Evolutionary conservation across 768 basidiomycete genomes (phyloP).

Genomic region (Russula compacta): DNA sequence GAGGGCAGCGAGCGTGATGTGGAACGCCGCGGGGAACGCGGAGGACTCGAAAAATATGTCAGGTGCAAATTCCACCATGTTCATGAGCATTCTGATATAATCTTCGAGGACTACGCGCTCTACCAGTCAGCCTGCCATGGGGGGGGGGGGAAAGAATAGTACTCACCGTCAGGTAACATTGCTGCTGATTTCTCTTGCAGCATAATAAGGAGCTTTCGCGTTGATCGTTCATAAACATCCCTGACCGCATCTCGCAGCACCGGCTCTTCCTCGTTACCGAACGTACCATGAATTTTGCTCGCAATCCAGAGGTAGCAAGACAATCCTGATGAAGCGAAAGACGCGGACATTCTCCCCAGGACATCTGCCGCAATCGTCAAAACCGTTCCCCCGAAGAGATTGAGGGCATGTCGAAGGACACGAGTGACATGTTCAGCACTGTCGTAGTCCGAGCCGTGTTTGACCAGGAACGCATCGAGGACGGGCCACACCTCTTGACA

Average conservation of each 20-base stretch:
- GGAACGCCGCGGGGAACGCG: constrained; percentile 70
- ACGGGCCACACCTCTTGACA: constrained; percentile 76
- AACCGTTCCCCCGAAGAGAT: constrained; percentile 64
- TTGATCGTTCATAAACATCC: constrained; percentile 66
- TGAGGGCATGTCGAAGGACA: constrained; percentile 74
- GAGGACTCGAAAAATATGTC: constrained; percentile 72
- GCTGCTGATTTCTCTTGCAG: constrained; percentile 59
- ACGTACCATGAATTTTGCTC: constrained; percentile 74
- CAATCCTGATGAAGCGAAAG: constrained; percentile 73
- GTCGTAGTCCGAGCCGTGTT: constrained; percentile 66
- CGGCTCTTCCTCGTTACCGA: constrained; percentile 55
- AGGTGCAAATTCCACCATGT: constrained; percentile 58
- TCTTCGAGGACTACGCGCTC: constrained; percentile 78
- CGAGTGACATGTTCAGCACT: constrained; percentile 79
- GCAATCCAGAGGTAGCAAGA: constrained; percentile 92
- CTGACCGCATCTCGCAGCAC: constrained; percentile 48
- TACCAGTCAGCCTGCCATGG: neutral
- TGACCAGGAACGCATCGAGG: constrained; percentile 70
- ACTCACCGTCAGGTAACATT: constrained; percentile 83
- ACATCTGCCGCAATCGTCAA: constrained; percentile 62
- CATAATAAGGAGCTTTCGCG: constrained; percentile 56
- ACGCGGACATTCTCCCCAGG: constrained; percentile 61
- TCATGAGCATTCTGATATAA: constrained; percentile 72
- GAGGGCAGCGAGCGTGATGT: constrained; percentile 66
- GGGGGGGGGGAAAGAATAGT: neutral